Evolutionary conservation across 345 rosid species (phyloP), one percentile per base, ranked within the genome.

Genomic region (Populus simonii): DNA sequence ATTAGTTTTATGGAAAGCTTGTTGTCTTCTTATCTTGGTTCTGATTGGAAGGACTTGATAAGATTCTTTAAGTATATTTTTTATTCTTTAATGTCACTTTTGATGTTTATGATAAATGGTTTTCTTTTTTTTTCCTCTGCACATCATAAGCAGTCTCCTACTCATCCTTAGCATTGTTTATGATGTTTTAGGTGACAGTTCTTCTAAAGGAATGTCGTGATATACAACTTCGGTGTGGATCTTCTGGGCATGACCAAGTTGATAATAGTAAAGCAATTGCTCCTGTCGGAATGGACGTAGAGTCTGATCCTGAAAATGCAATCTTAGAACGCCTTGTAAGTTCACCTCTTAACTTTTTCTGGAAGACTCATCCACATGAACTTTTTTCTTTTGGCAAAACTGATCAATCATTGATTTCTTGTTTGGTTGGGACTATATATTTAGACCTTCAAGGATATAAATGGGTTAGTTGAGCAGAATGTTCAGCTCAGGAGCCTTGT

Each of bases 121-220:
- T 9, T 18, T 57, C 3, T 66, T 20, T 68, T 36, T 43, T 20
- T 13, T 67, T 6, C 53, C n/a, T 23, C 11, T 8, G 10, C 8
- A 7, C 55, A 68, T 25, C 72, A 35, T 66, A 16, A 47, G 20
- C 53, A 3, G 53, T 47, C 17, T 3, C 18, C 53, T 47, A 47
- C 17, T 47, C 18, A 6, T 31, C 33, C 3, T 67, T 73, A 27
- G 36, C 25, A 49, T 11, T 45, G 36, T 8, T 25, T n/a, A 66
- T 66, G 22, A 36, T 71, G 33, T 71, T 82, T 20, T 84, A 95
- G 99, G 96, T 95, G 72, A 91, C 99, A 1, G 73, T 95, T 78
- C 98, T 95, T 66, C 90, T 95, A 57, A 95, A 93, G 89, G 99
- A 95, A 82, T 95, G 99, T 73, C 92, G 97, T 70, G 97, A 93